Evolutionary conservation across 2,329 filamentous ascomycete genomes (phyloP).

Genomic region (Epichloe baconii): DNA sequence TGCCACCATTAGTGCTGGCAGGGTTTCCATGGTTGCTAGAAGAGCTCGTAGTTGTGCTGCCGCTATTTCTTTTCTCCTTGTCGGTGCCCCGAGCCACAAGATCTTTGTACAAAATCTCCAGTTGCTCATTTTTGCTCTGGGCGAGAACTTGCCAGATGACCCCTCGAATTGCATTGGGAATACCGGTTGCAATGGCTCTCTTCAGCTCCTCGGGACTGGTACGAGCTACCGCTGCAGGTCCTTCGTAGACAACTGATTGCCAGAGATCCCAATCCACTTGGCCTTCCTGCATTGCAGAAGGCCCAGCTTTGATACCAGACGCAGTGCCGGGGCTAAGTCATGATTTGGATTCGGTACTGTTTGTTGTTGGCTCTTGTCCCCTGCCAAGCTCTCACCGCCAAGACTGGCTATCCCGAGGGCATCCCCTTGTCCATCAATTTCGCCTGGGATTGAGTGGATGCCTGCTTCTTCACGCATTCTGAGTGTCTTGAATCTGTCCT

Average conservation of each 20-base stretch:
- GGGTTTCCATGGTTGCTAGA: constrained; percentile 38
- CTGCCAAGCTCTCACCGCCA: constrained; percentile 14
- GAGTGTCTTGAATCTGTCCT: constrained; percentile 67
- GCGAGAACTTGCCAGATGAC: constrained; percentile 97
- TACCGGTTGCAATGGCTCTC: constrained; percentile 80
- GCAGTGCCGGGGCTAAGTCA: constrained; percentile 69
- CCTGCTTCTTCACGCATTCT: constrained; percentile 62
- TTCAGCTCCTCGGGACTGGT: constrained; percentile 85
- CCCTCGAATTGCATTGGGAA: constrained; percentile 89
- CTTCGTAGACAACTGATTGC: constrained; percentile 92
- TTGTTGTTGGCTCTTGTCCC: constrained; percentile 20
- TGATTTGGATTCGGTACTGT: constrained; percentile 53
- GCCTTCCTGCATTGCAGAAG: constrained; percentile 53
- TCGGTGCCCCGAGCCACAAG: constrained; percentile 69
- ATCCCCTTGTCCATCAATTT: constrained; percentile 34
- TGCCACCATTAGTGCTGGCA: constrained; percentile 48
- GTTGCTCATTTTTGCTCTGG: constrained; percentile 83
- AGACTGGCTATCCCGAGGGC: constrained; percentile 11
- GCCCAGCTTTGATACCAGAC: constrained; percentile 65
- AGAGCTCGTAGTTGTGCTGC: constrained; percentile 37
- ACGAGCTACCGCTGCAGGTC: constrained; percentile 73
- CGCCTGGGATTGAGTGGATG: constrained; percentile 36
- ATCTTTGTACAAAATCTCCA: constrained; percentile 78
- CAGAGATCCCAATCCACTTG: constrained; percentile 98
- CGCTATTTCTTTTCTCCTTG: constrained; percentile 54